Conservation (phyloP, 2,329 filamentous ascomycete species). For the Dendrostoma leiphaemia region DNA sequence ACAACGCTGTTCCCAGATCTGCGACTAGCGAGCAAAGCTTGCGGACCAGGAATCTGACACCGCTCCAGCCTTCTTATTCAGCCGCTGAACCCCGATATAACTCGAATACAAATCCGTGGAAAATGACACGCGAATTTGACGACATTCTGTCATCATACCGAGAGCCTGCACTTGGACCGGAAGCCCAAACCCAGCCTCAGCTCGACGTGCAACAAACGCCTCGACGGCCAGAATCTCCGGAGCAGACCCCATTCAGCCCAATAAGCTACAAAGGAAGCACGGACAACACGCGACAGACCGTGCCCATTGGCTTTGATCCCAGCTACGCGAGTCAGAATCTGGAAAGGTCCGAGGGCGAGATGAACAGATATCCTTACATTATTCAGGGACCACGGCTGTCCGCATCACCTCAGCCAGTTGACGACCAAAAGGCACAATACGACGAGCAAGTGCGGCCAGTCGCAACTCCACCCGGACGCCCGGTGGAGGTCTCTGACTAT, state of each 20-base stretch:
- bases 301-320: not conserved
- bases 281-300: not conserved
- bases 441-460: not conserved
- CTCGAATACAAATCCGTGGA: not conserved
- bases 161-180: not conserved
- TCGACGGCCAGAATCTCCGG: not conserved
- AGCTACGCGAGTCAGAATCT: too few relatives aligned
- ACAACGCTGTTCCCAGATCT: not conserved
- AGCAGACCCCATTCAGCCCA: not conserved
- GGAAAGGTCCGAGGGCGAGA: too few relatives aligned
- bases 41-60: not conserved
- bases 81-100: not conserved
- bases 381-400: too few relatives aligned
- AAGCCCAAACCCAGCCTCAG: not conserved
- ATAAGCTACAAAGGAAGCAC: not conserved
- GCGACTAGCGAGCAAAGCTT: not conserved
- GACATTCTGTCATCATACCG: not conserved
- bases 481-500: not conserved
- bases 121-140: not conserved
- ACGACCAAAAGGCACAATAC: not conserved
- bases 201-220: not conserved
- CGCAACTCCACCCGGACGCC: not conserved
- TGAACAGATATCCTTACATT: too few relatives aligned
- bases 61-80: not conserved
- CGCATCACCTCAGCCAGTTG: not conserved